Conservation (phyloP, 257 asterid species). For the Ophiorrhiza pumila region DNA sequence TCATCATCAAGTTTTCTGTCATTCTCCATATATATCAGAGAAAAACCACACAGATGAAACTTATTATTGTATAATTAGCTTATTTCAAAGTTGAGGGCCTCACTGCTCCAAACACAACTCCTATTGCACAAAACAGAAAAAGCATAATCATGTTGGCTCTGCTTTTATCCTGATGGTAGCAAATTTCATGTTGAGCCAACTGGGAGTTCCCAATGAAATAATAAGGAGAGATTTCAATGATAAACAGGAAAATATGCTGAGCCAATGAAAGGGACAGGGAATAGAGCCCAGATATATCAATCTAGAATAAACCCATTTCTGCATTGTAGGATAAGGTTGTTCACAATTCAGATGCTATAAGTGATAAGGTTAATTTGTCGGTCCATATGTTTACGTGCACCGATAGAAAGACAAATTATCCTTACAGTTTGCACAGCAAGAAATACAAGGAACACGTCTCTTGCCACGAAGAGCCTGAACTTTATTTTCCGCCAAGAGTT, state of each 20-base stretch:
- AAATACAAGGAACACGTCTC: constrained; percentile 53
- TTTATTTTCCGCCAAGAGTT: constrained; percentile 43
- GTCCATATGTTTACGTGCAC: not conserved
- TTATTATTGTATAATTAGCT: not conserved
- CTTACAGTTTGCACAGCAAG: constrained; percentile 56
- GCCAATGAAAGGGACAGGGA: not conserved
- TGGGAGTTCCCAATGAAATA: not conserved
- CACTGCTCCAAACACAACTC: not conserved
- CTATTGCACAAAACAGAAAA: not conserved
- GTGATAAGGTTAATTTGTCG: no score
- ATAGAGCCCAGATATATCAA: not conserved
- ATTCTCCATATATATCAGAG: not conserved
- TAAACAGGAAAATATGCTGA: not conserved
- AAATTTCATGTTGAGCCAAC: not conserved
- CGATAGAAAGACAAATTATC: not conserved
- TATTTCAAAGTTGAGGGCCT: not conserved
- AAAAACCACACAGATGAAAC: not conserved
- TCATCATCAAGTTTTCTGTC: not conserved
- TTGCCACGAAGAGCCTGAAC: constrained; percentile 53
- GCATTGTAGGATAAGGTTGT: no score
- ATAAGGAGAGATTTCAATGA: not conserved
- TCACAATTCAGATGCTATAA: no score
- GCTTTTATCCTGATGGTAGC: not conserved
- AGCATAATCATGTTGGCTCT: not conserved
- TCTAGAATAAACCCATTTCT: not conserved